Evolutionary conservation across 352 stramenopile genomes (phyloP).

Genomic region (Pseudoperonospora humuli): DNA sequence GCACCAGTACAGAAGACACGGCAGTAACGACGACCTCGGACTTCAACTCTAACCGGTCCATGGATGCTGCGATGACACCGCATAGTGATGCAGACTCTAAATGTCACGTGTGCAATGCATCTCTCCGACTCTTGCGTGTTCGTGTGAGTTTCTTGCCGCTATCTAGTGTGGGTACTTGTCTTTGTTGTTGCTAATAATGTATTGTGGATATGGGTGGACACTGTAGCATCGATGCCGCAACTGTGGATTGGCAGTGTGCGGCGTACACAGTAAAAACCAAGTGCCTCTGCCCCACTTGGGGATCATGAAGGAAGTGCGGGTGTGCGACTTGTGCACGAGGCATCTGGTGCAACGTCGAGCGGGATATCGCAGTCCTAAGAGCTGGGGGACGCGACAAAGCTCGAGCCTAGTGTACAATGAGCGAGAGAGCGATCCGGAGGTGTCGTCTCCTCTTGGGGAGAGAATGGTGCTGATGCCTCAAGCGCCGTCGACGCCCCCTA

Average conservation of each 20-base stretch:
- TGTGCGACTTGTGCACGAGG: constrained; percentile 68
- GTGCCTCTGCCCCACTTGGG: constrained; percentile 62
- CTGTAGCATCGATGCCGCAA: constrained; percentile 61
- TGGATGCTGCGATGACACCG: constrained; percentile 8
- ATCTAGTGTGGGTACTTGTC: neutral
- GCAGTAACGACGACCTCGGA: constrained; percentile 6
- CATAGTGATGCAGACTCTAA: constrained; percentile 32
- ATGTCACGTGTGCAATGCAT: constrained; percentile 58
- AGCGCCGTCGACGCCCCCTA: constrained; percentile 12
- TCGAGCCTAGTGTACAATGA: constrained; percentile 14
- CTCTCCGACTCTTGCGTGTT: constrained; percentile 39
- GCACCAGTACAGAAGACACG: constrained; percentile 9
- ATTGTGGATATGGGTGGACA: neutral
- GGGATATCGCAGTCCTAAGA: constrained; percentile 47
- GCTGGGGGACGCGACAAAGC: constrained; percentile 10
- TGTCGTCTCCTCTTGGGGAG: constrained; percentile 23
- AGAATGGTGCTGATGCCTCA: constrained; percentile 5
- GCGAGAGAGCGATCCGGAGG: constrained; percentile 25
- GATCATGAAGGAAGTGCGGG: constrained; percentile 66
- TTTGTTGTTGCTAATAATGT: neutral
- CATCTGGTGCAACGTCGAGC: constrained; percentile 59
- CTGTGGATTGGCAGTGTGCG: constrained; percentile 52
- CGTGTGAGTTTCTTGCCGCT: constrained; percentile 32
- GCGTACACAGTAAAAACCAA: constrained; percentile 74
- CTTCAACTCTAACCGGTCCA: constrained; percentile 10